Percentiles rank a stretch among this genome's conserved stretches.
Evolutionary conservation across 2,329 filamentous ascomycete species (phyloP).

Genomic region (Chalara sp.): DNA sequence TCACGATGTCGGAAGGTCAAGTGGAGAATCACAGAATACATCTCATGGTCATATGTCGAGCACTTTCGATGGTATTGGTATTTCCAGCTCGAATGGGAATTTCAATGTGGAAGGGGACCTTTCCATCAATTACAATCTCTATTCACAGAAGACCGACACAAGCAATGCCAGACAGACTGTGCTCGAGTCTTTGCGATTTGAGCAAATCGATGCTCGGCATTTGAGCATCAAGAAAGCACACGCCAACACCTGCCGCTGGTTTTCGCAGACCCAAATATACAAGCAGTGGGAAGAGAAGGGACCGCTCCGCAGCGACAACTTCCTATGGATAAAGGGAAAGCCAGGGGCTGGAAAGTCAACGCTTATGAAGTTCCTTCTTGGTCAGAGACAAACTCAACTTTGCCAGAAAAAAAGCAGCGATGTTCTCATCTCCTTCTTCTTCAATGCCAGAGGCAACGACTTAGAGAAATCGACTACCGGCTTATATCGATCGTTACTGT

Average conservation of each 20-base stretch:
- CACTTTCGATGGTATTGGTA: too few relatives aligned
- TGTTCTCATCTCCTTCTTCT: constrained; percentile 14
- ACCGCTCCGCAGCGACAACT: constrained; percentile 24
- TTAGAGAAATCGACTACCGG: constrained; percentile 32
- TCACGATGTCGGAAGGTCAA: too few relatives aligned
- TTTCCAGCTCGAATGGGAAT: too few relatives aligned
- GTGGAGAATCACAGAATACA: too few relatives aligned
- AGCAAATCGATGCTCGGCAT: constrained; percentile 30
- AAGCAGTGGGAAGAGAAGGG: constrained; percentile 30
- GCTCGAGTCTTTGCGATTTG: constrained; percentile 29
- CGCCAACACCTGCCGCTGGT: constrained; percentile 33
- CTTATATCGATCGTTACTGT: constrained; percentile 39
- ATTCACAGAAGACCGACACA: too few relatives aligned
- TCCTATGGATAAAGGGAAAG: constrained; percentile 43
- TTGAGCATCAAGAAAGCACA: constrained; percentile 30
- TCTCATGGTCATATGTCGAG: too few relatives aligned
- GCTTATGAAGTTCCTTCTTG: constrained; percentile 26
- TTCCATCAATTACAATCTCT: too few relatives aligned
- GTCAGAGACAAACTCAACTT: background rate
- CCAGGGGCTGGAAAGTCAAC: constrained; percentile 40
- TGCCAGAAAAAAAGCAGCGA: constrained; percentile 7
- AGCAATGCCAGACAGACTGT: constrained; percentile 4
- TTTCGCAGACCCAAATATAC: constrained; percentile 28
- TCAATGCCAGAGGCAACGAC: constrained; percentile 12
- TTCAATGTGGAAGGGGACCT: too few relatives aligned